These are phyloP conservation scores for Metschnikowia arizonensis DNA, from an alignment of 805 yeast genomes.

Conservation along the genomic window DNA sequence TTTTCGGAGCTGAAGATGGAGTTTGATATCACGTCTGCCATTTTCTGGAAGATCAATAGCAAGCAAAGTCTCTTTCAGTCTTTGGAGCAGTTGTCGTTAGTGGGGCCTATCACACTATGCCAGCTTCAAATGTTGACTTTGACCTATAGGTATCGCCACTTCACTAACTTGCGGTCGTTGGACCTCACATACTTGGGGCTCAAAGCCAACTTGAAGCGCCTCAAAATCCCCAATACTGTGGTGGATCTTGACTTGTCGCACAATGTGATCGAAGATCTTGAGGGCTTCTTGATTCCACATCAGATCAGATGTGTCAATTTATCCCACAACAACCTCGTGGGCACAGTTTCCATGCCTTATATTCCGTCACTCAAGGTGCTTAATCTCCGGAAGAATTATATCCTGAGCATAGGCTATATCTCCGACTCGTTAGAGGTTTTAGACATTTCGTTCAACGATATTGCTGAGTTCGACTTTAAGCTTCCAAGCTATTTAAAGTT, in stretches of 20 bases:
- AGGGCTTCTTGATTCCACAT: constrained; percentile 1
- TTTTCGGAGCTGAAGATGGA: constrained; percentile 1
- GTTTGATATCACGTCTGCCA: background rate
- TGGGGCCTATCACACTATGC: constrained; percentile 3
- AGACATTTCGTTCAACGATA: constrained; percentile 10
- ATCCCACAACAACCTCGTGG: constrained; percentile 6
- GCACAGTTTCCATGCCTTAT: constrained; percentile 3
- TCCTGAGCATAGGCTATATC: constrained; percentile 1
- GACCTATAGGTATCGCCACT: constrained; percentile 2
- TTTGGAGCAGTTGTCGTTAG: constrained; percentile 6
- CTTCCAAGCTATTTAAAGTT: background rate
- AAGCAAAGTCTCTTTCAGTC: background rate
- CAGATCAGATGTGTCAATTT: constrained; percentile 5
- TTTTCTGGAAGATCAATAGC: constrained; percentile 1
- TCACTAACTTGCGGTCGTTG: background rate
- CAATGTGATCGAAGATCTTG: constrained; percentile 3
- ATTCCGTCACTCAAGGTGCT: constrained; percentile 4
- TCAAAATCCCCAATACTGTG: constrained; percentile 4
- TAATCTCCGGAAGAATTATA: constrained; percentile 5
- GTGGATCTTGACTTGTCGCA: constrained; percentile 4
- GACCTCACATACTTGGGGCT: constrained; percentile 5
- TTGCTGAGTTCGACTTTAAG: background rate
- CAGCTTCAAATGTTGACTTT: background rate
- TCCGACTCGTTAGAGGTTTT: constrained; percentile 6
- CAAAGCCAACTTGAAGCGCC: constrained; percentile 1